Evolutionary conservation across 768 basidiomycete species (phyloP), one percentile per base, ranked within the genome.

Genomic region (Phanerodontia chrysosporium): DNA sequence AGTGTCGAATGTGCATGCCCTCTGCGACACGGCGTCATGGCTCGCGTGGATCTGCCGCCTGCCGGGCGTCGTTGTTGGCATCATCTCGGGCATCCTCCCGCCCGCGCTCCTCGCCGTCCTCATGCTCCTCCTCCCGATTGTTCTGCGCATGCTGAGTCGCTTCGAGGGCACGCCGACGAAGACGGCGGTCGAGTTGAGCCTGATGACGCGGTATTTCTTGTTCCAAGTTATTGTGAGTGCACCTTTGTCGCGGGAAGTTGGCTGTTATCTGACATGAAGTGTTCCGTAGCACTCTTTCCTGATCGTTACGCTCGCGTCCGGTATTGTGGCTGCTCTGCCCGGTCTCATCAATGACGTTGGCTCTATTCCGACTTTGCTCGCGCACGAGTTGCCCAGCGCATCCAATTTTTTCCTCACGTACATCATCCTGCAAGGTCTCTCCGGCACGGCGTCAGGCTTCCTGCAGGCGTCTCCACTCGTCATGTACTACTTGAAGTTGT

Each of bases 321-420:
- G 95, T 55, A 80, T 98, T 59, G 75, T 92, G 49, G 75, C 85
- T 7, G 80, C 93, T 0, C 73, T 95, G 3, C 74, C 79, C 2
- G 68, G 71, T 2, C 69, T 97, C 48, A 69, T 82, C 30, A 72
- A 84, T 49, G 81, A 89, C 70, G 93, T 92, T 0, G 75, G 78
- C 0, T 83, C 82, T 0, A 73, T 89, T 22, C 86, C 94, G 0
- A 79, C 70, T 0, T 76, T 89, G 21, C 75, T 98, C 52, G 92
- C 95, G 0, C 69, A 72, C 13, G 84, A 93, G 54, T 75, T 98
- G 48, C 95, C 95, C 0, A 71, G 77, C 55, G 85, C 92, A 0
- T 91, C 90, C 21, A 94, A 84, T 48, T 95, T 95, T 82, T 95
- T 95, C 85, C 75, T 95, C 56, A 93, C 92, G 80, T 89, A 69